A percentile compares a stretch with the other conserved stretches of the same genome.
Evolutionary conservation across 1,139 yeast species (phyloP).

Genomic region (Yamadazyma kanchanaburiensis): DNA sequence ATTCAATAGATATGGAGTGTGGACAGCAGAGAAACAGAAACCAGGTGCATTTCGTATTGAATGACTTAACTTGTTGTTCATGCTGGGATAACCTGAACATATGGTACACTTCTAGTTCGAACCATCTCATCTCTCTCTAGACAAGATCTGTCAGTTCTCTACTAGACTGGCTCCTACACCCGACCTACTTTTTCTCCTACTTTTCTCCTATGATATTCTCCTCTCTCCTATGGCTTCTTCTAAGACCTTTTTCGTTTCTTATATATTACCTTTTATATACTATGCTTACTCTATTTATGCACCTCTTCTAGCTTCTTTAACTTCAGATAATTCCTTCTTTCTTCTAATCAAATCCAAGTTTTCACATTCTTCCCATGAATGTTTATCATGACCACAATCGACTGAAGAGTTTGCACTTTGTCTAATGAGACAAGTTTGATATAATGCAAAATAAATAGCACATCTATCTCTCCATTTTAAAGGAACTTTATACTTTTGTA

Average conservation of each 20-base stretch:
- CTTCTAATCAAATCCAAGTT: conserved; percentile 81
- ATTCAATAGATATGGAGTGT: conserved; percentile 47
- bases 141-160: too few relatives aligned
- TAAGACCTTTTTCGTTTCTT: neutral
- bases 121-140: too few relatives aligned
- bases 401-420: conserved; percentile 45
- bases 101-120: too few relatives aligned
- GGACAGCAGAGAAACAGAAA: conserved; percentile 19
- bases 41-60: too few relatives aligned
- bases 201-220: neutral
- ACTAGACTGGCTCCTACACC: too few relatives aligned
- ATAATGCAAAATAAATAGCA: conserved; percentile 67
- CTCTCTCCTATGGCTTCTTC: neutral
- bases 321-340: conserved; percentile 65
- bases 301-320: conserved; percentile 37
- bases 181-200: too few relatives aligned
- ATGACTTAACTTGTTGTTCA: too few relatives aligned
- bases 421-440: conserved; percentile 46
- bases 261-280: neutral
- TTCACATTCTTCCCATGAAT: conserved; percentile 83
- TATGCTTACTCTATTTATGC: conserved; percentile 4
- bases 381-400: conserved; percentile 76
- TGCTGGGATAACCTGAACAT: too few relatives aligned
- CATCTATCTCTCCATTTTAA: conserved; percentile 85
- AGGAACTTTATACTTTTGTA: conserved; percentile 79